Percentiles rank a stretch among this genome's conserved stretches.
These are phyloP conservation scores for Rosellinia necatrix DNA, from an alignment of 2,329 filamentous ascomycete species.

Conservation along the genomic window DNA sequence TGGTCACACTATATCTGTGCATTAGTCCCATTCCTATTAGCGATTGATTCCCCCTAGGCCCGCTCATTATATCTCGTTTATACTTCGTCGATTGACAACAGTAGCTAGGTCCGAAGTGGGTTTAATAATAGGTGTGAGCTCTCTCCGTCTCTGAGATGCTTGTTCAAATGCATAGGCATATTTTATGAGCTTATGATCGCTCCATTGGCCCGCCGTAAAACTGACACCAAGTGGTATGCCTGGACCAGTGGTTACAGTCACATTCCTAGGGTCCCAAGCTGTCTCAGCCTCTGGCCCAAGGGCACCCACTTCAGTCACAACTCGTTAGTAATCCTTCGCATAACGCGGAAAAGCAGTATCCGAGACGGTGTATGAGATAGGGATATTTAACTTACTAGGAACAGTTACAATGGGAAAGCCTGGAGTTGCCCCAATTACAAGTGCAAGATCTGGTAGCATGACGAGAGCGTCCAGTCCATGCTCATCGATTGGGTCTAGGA, in stretches of 20 bases:
- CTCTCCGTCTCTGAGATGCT: slow-evolving; percentile 16
- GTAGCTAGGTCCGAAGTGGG: slow-evolving; percentile 21
- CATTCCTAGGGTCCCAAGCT: neutral
- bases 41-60: neutral
- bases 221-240: slow-evolving; percentile 28
- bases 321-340: neutral
- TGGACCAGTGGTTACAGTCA: slow-evolving; percentile 12
- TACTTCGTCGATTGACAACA: neutral
- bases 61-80: slow-evolving; percentile 2
- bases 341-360: neutral
- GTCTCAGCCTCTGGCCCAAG: slow-evolving; percentile 17
- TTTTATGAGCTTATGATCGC: slow-evolving; percentile 24
- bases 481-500: slow-evolving; percentile 15
- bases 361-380: neutral
- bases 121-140: slow-evolving; percentile 13
- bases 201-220: slow-evolving; percentile 26
- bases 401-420: slow-evolving; percentile 32
- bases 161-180: slow-evolving; percentile 31
- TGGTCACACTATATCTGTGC: no score
- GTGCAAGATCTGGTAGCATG: slow-evolving; percentile 13
- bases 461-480: slow-evolving; percentile 15
- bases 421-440: slow-evolving; percentile 11
- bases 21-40: no score
- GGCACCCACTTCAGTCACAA: slow-evolving; percentile 20
- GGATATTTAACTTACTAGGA: slow-evolving; percentile 21